Base-by-base conservation (phyloP, 345 rosid genomes). In the Camelina hispida region DNA sequence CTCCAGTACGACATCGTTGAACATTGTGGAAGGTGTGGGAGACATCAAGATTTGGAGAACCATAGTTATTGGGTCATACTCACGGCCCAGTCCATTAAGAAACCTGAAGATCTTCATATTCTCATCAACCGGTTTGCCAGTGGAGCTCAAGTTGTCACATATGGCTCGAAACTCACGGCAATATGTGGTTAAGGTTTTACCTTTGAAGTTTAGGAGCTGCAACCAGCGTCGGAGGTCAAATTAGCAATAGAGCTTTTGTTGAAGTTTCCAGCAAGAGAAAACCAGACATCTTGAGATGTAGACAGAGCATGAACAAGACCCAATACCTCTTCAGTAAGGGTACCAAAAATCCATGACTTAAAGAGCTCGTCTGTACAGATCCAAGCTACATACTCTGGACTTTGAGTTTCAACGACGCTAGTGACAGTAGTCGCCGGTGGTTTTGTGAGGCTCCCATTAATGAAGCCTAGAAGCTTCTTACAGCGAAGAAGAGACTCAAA, bases 361-460 rank as follows among this genome's bases (percentile, higher is more conserved):
- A 66, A 6, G 1, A 66, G 58, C 4, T 66, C 17, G 2, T 51
- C 7, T 0, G 48, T 32, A 0, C 35, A 52, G 1, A 1, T 2
- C 71, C 48, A 51, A 0, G 71, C n/a, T 2, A 51, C 60, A 20
- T 2, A 32, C 0, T 1, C 34, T 0, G 18, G 44, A 12, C 51
- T 66, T 14, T 15, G 9, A 3, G 12, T 5, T 2, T 7, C 10
- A 1, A 25, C 42, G 1, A 0, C 1, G 5, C 6, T 28, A 0
- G n/a, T 13, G 4, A 12, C 14, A 4, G 4, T 11, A 3, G 0
- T 1, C 1, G 14, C 0, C 0, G 15, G 23, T 0, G 9, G 1
- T 4, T 1, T 1, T 10, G 69, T 5, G 5, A 10, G 2, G 2
- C 4, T 1, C 1, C 69, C 16, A 4, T 5, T 65, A 0, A 65